A percentile compares a stretch with the other conserved stretches of the same genome.
These are phyloP conservation scores for Beauveria caledonica DNA, from an alignment of 2,329 filamentous ascomycete genomes.

Conservation along the genomic window DNA sequence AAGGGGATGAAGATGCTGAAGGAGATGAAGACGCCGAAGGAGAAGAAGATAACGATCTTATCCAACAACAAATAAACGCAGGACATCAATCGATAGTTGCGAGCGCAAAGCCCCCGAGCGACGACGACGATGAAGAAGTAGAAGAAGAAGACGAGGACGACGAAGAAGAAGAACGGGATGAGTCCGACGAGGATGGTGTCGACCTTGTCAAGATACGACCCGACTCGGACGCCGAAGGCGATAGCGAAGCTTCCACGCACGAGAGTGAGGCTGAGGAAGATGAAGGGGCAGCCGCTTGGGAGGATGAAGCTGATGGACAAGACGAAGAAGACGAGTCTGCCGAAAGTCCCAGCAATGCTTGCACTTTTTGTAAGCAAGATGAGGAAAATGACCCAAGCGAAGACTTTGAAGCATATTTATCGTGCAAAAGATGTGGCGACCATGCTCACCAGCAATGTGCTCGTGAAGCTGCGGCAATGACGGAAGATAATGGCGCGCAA, in stretches of 20 bases:
- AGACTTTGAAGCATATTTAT: constrained; percentile 71
- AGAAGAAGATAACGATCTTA: constrained; percentile 31
- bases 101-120: not conserved
- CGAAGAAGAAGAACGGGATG: constrained; percentile 22
- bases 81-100: constrained; percentile 1
- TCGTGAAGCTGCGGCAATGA: constrained; percentile 6
- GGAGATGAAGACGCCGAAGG: constrained; percentile 36
- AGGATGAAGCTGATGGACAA: constrained; percentile 48
- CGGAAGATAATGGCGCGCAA: constrained; percentile 20
- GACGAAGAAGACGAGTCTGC: constrained; percentile 41
- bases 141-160: constrained; percentile 25
- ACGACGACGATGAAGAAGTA: constrained; percentile 19
- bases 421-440: constrained; percentile 70
- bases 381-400: constrained; percentile 77
- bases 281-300: constrained; percentile 33
- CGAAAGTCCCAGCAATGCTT: constrained; percentile 35
- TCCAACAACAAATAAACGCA: constrained; percentile 19
- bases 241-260: constrained; percentile 26
- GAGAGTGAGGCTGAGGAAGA: constrained; percentile 33
- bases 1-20: constrained; percentile 34
- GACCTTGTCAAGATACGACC: constrained; percentile 48
- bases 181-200: constrained; percentile 45
- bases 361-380: constrained; percentile 72
- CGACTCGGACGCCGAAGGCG: constrained; percentile 36
- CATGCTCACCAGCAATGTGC: constrained; percentile 36